phyloP scores from a whole-genome alignment of 1,139 yeast genomes.

The Fermentozyma sake region DNA sequence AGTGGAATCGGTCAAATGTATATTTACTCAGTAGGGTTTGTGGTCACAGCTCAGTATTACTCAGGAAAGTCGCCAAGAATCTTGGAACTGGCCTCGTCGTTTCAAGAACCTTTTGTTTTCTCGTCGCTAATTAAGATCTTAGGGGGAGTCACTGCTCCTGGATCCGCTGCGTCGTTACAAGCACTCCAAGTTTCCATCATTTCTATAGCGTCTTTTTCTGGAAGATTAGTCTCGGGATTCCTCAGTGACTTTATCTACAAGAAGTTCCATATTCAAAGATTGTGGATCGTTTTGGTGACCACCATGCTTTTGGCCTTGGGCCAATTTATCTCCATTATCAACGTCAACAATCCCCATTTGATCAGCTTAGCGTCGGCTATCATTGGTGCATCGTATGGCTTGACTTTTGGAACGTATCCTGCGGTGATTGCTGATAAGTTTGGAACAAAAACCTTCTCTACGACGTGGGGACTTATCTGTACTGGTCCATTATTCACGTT shows the following conservation, averaged over 20 bases:
- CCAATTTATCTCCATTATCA: conserved; percentile 26
- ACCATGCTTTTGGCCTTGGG: conserved; percentile 26
- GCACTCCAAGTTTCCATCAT: conserved; percentile 43
- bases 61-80: no score
- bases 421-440: conserved; percentile 44
- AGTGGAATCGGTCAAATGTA: conserved; percentile 43
- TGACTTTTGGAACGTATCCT: conserved; percentile 42
- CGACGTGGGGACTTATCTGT: conserved; percentile 45
- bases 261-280: conserved; percentile 29
- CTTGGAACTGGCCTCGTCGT: no score
- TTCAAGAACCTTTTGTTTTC: conserved; percentile 13
- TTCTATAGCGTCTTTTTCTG: conserved; percentile 38
- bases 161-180: conserved; percentile 31
- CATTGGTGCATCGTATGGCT: conserved; percentile 39
- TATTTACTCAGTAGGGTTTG: conserved; percentile 41
- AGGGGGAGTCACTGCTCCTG: conserved; percentile 9
- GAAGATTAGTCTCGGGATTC: conserved; percentile 36
- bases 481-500: conserved; percentile 37
- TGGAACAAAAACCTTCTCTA: conserved; percentile 39
- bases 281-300: conserved; percentile 35
- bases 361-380: conserved; percentile 30
- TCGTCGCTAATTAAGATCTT: conserved; percentile 1
- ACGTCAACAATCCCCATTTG: conserved; percentile 22
- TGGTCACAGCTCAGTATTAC: conserved; percentile 38
- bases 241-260: conserved; percentile 36